Evolutionary conservation across 106 monocot genomes (phyloP).

Genomic region (Amphibolis antarctica): DNA sequence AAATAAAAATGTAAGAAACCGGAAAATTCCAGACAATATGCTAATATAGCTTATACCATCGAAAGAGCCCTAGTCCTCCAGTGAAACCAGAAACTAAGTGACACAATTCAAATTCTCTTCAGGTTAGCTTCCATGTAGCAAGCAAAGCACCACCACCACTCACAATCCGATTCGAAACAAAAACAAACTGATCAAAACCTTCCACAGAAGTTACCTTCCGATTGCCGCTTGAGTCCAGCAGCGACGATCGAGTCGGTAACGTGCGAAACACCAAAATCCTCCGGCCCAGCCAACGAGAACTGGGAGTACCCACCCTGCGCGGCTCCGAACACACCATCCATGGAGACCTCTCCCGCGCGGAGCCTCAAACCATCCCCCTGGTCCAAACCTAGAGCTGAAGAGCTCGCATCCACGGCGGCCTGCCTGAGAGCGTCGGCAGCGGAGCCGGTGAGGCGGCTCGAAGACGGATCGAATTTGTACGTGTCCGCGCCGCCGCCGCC

Average conservation of each 20-base stretch:
- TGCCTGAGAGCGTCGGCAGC: slow-evolving; percentile 1
- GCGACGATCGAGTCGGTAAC: background rate
- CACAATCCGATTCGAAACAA: background rate
- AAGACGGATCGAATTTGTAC: background rate
- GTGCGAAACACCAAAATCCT: background rate
- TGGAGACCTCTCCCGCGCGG: background rate
- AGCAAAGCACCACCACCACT: background rate
- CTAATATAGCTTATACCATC: background rate
- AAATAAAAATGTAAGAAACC: background rate
- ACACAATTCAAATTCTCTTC: background rate
- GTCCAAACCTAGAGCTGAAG: slow-evolving; percentile 1
- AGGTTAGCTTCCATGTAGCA: too few species aligned
- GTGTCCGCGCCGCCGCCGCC: slow-evolving; percentile 1
- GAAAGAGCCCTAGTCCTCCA: background rate
- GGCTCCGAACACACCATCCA: background rate
- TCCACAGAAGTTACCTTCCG: slow-evolving; percentile 4
- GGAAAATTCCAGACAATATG: background rate
- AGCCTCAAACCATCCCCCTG: background rate
- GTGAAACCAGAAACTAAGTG: too few species aligned
- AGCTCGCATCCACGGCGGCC: background rate
- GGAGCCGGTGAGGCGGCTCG: background rate
- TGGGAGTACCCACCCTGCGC: background rate
- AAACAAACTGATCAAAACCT: background rate
- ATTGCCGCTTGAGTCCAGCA: slow-evolving; percentile 8
- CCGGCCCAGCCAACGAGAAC: background rate